Base-by-base conservation (phyloP, 2,329 filamentous ascomycete genomes). In the Blastomyces emzantsi region DNA sequence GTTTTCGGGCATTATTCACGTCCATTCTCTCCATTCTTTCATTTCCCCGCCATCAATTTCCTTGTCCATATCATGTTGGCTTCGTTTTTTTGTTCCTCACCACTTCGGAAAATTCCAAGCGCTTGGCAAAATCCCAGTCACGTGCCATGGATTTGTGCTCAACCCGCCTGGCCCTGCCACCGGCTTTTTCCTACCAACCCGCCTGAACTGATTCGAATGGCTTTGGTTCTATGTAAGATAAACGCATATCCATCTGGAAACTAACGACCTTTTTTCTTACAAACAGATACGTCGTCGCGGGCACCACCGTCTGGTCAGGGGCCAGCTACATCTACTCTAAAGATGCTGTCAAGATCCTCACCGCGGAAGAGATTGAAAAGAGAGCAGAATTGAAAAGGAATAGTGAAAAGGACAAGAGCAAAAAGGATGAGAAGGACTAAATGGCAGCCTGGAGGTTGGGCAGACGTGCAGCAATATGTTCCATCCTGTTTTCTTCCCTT, bases 291-390 rank as follows among this genome's bases (percentile, higher is more conserved):
- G 76, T 95, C 17, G 93, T 99, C 2, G 92, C 92, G 0, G 84
- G 82, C 0, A 99, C 94, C 3, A 99, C 94, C 0, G 77, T 96
- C 6, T 97, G 92, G 90, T 97, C 92, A 66, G 94, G 94, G 8
- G 81, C 92, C 17, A 96, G 92, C 75, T 99, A 99, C 74, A 82
- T 96, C 7, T 95, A 88, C 73, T 90, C 86, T 68, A 96, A 94
- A 74, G 89, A 96, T 70, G 93, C 92, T 0, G 92, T 97, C 41
- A 95, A 89, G 75, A 97, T 97, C 63, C 74, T 97, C 52, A 78
- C 74, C 17, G 77, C 79, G 52, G 71, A 77, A 59, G 76, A 79
- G 61, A 69, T 76, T 22, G 74, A 77, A 61, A 72, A 71, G 64
- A 73, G 73, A 57, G 70, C 74, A 61, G 69, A 71, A 7, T 69